These are phyloP conservation scores for Corylus avellana DNA, from an alignment of 306 rosid genomes.

Conservation along the genomic window DNA sequence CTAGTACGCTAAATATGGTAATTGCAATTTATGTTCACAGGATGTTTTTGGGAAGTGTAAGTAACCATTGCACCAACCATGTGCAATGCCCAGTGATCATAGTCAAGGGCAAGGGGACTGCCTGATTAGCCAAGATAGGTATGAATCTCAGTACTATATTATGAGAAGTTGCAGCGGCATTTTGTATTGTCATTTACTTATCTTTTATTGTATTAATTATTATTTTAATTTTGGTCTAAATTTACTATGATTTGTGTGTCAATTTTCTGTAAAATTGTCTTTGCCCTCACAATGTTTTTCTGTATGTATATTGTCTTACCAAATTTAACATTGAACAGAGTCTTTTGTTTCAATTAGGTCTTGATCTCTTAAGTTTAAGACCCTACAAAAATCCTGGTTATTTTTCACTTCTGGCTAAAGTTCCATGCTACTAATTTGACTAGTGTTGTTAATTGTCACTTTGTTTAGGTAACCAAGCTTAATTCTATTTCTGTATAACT, in stretches of 20 bases:
- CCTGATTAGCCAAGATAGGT: slow-evolving; percentile 41
- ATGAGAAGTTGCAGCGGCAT: slow-evolving; percentile 21
- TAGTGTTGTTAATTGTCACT: not conserved
- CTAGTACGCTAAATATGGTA: slow-evolving; percentile 1
- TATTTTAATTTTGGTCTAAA: not conserved
- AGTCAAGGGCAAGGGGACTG: slow-evolving; percentile 53
- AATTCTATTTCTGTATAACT: not conserved
- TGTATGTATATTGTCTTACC: not conserved
- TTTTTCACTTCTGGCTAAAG: not conserved
- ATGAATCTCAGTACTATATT: slow-evolving; percentile 25
- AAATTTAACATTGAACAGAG: not conserved
- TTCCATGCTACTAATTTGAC: not conserved
- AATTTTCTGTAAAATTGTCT: not conserved
- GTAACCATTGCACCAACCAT: slow-evolving; percentile 80
- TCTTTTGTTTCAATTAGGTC: not conserved
- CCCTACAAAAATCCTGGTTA: too few relatives aligned
- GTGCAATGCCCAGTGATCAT: slow-evolving; percentile 71
- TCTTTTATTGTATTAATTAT: not conserved
- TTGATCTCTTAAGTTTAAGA: not conserved
- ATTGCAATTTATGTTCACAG: slow-evolving; percentile 34
- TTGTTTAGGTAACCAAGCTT: not conserved
- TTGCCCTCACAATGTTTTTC: not conserved
- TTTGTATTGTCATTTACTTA: slow-evolving; percentile 19
- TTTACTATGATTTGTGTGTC: not conserved
- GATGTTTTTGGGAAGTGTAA: slow-evolving; percentile 96